These are phyloP conservation scores for Acacia acuminata DNA, from an alignment of 306 rosid genomes.

Conservation along the genomic window DNA sequence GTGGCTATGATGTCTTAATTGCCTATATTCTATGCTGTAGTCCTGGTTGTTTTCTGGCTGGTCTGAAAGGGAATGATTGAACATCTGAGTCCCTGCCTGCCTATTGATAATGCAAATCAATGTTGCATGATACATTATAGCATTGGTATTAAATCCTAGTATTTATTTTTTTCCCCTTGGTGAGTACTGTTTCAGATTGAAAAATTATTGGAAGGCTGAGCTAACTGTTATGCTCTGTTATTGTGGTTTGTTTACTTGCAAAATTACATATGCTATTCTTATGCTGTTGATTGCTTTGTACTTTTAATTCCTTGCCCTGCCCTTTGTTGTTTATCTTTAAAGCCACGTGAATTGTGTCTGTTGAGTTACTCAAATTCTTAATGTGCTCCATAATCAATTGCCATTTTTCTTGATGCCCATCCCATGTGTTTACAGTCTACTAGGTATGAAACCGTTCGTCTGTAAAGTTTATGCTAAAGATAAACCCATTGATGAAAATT, in stretches of 20 bases:
- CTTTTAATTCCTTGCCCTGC: slow-evolving; percentile 7
- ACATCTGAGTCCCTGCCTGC: not conserved
- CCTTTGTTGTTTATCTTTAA: not conserved
- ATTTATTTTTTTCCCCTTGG: not conserved
- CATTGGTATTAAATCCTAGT: not conserved
- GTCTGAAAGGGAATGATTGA: slow-evolving; percentile 5
- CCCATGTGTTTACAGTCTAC: slow-evolving; percentile 23
- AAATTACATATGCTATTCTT: not conserved
- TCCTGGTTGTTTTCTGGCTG: slow-evolving; percentile 7
- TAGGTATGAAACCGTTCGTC: slow-evolving; percentile 12
- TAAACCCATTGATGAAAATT: slow-evolving; percentile 20
- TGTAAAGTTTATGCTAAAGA: not conserved
- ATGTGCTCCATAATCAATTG: not conserved
- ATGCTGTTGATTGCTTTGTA: slow-evolving; percentile 10
- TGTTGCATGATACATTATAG: not conserved
- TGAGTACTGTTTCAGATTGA: not conserved
- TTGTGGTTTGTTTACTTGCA: not conserved
- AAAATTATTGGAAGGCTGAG: not conserved
- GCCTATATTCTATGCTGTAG: not conserved
- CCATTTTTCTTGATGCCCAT: slow-evolving; percentile 24
- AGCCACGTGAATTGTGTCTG: not conserved
- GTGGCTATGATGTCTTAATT: slow-evolving; percentile 3
- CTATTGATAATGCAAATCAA: not conserved
- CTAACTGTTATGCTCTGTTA: not conserved
- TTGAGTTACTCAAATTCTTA: slow-evolving; percentile 6